phyloP scores from a whole-genome alignment of 2,329 filamentous ascomycete species.

The Huntiella savannae region DNA sequence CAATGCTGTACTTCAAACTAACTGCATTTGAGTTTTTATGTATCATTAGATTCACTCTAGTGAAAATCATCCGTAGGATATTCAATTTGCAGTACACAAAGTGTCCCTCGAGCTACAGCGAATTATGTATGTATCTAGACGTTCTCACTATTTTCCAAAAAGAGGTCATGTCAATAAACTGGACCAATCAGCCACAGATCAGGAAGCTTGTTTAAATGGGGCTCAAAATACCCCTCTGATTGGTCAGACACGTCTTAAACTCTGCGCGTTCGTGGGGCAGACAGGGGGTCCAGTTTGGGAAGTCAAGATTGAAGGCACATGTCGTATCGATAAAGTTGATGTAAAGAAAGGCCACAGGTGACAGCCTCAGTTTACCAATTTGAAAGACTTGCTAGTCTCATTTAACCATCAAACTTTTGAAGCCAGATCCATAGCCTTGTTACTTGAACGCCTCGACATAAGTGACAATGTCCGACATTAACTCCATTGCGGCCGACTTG shows the following conservation, averaged over 20 bases:
- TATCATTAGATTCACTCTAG: no score
- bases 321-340: not conserved
- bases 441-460: not conserved
- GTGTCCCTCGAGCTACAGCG: no score
- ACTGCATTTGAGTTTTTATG: no score
- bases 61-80: no score
- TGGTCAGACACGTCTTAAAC: conserved; percentile 9
- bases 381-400: not conserved
- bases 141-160: conserved; percentile 1
- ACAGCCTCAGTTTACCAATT: not conserved
- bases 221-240: not conserved
- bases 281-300: not conserved
- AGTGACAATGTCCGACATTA: conserved; percentile 2
- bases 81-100: no score
- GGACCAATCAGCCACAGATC: conserved; percentile 1
- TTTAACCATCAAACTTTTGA: not conserved
- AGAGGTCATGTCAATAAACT: not conserved
- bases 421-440: not conserved
- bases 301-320: not conserved
- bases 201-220: no score
- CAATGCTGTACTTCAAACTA: no score
- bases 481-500: conserved; percentile 18
- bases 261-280: conserved; percentile 6
- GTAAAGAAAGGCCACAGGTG: not conserved
- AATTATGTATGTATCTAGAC: no score